Percentiles rank a stretch among this genome's conserved stretches.
Evolutionary conservation across 2,329 filamentous ascomycete species (phyloP).

Genomic region (Botryosphaeria agaves): DNA sequence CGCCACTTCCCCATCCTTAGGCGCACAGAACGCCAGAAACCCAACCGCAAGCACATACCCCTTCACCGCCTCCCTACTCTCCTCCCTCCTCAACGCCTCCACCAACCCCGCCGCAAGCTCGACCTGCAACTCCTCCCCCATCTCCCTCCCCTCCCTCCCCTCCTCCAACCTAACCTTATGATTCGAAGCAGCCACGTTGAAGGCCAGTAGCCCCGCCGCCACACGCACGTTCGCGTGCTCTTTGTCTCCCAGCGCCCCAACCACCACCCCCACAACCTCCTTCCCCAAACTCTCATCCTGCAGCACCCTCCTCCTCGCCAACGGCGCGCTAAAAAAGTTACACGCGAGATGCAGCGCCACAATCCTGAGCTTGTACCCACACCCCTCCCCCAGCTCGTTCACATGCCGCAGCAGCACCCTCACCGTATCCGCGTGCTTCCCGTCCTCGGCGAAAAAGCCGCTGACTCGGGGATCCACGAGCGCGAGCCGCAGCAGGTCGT

Average conservation of each 20-base stretch:
- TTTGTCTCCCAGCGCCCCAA: conserved; percentile 62
- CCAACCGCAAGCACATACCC: conserved; percentile 64
- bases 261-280: conserved; percentile 51
- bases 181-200: conserved; percentile 62
- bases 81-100: conserved; percentile 47
- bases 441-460: conserved; percentile 67
- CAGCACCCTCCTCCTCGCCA: conserved; percentile 51
- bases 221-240: conserved; percentile 58
- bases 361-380: conserved; percentile 67
- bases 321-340: conserved; percentile 63
- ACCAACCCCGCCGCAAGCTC: conserved; percentile 68
- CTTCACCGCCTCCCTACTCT: conserved; percentile 50
- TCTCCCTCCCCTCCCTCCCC: conserved; percentile 32
- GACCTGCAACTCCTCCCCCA: conserved; percentile 56
- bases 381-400: conserved; percentile 32
- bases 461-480: conserved; percentile 64
- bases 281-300: conserved; percentile 18
- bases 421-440: conserved; percentile 33
- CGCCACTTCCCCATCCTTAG: conserved; percentile 54
- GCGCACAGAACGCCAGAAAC: conserved; percentile 53
- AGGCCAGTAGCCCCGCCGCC: conserved; percentile 65
- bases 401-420: conserved; percentile 40
- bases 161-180: conserved; percentile 45
- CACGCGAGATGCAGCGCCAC: conserved; percentile 70
- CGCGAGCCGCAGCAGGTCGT: conserved; percentile 71